Percentiles rank a stretch among this genome's conserved stretches.
Evolutionary conservation across 768 basidiomycete species (phyloP).

Genomic region (Lentinula sp.): DNA sequence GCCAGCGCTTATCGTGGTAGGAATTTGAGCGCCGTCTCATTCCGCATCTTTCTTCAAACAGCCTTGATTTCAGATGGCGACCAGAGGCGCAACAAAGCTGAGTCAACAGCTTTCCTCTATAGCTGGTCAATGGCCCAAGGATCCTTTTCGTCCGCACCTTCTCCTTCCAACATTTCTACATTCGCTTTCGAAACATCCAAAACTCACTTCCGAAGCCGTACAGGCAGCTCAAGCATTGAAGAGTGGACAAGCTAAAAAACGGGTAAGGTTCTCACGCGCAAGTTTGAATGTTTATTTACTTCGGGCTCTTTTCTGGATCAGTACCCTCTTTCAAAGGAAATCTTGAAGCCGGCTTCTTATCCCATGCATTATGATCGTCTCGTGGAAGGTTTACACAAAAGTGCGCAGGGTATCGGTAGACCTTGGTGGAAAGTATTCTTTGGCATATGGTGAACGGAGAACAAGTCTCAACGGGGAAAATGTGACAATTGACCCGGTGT

Average conservation of each 20-base stretch:
- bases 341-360: conserved; percentile 61
- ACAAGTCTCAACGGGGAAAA: neutral
- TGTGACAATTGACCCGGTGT: neutral
- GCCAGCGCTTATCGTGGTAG: no score
- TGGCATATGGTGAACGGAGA: conserved; percentile 48
- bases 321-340: conserved; percentile 64
- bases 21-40: neutral
- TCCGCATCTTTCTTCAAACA: neutral
- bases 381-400: conserved; percentile 69
- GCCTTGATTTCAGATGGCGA: neutral
- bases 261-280: conserved; percentile 43
- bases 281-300: conserved; percentile 8
- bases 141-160: conserved; percentile 73
- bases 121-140: conserved; percentile 58
- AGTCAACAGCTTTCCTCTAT: conserved; percentile 47
- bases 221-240: conserved; percentile 49
- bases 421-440: conserved; percentile 87
- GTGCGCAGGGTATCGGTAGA: conserved; percentile 66
- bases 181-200: conserved; percentile 64
- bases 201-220: conserved; percentile 55
- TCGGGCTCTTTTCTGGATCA: conserved; percentile 23
- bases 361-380: conserved; percentile 71
- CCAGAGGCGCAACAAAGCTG: conserved; percentile 23
- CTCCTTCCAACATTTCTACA: conserved; percentile 63
- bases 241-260: conserved; percentile 50